These are phyloP conservation scores for Nitzschia sp. DNA, from an alignment of 108 stramenopile genomes.

Conservation along the genomic window DNA sequence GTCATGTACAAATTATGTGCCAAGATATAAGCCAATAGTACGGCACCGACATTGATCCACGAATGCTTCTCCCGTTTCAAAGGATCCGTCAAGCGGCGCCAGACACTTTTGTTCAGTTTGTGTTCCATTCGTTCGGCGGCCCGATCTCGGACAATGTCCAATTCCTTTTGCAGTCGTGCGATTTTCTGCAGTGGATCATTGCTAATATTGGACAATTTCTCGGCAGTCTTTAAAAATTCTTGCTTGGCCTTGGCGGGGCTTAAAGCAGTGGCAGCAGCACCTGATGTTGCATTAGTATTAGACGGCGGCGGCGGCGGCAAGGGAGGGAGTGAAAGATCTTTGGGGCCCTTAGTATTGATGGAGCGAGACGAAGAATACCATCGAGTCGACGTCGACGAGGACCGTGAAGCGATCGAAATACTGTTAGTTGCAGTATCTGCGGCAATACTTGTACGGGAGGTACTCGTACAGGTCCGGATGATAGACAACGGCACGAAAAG, in stretches of 20 bases:
- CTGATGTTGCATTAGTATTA: too few species aligned
- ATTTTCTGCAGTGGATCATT: constrained; percentile 27
- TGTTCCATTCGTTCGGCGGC: constrained; percentile 17
- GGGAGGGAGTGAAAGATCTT: too few species aligned
- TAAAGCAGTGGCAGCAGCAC: too few species aligned
- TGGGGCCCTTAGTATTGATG: constrained; percentile 29
- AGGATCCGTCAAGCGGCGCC: constrained; percentile 18
- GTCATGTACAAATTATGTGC: constrained; percentile 29
- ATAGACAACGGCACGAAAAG: too few species aligned
- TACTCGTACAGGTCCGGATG: too few species aligned
- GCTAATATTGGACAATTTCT: too few species aligned
- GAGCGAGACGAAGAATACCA: constrained; percentile 7
- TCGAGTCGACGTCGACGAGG: too few species aligned
- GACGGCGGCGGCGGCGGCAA: too few species aligned
- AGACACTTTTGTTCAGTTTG: constrained; percentile 21
- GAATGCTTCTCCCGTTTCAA: constrained; percentile 28
- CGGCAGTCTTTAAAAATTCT: constrained; percentile 22
- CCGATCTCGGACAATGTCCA: constrained; percentile 26
- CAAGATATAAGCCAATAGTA: constrained; percentile 30
- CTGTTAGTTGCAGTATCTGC: too few species aligned
- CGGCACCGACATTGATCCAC: constrained; percentile 26
- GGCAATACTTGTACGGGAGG: too few species aligned
- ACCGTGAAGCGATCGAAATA: too few species aligned
- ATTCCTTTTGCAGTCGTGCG: constrained; percentile 24
- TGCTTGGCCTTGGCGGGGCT: constrained; percentile 34